Conservation (phyloP, 805 yeast genomes). For the Starmerella scarabaei region DNA sequence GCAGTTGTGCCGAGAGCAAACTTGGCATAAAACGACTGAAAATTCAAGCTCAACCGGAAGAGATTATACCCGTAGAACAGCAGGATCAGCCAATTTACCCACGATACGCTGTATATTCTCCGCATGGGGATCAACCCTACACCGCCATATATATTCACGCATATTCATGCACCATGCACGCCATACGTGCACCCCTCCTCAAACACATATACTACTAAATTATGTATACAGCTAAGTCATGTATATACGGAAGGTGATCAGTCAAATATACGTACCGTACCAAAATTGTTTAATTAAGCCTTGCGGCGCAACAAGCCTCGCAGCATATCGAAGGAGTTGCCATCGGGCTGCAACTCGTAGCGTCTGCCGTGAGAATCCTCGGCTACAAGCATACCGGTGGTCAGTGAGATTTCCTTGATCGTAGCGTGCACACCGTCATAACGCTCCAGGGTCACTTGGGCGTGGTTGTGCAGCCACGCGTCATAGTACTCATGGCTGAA, state of each 20-base stretch:
- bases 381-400: slow-evolving; percentile 72
- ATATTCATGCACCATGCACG: too few relatives aligned
- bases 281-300: too few relatives aligned
- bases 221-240: too few relatives aligned
- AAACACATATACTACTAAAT: too few relatives aligned
- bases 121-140: slow-evolving; percentile 16
- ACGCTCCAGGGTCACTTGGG: slow-evolving; percentile 55
- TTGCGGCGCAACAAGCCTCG: slow-evolving; percentile 69
- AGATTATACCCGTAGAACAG: slow-evolving; percentile 22
- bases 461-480: slow-evolving; percentile 75
- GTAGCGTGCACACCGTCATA: slow-evolving; percentile 42
- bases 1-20: slow-evolving; percentile 67
- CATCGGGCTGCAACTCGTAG: slow-evolving; percentile 84
- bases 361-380: slow-evolving; percentile 43
- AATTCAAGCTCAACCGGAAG: slow-evolving; percentile 26
- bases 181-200: too few relatives aligned
- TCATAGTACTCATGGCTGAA: slow-evolving; percentile 61
- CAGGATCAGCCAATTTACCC: slow-evolving; percentile 29
- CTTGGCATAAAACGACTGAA: slow-evolving; percentile 36
- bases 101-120: slow-evolving; percentile 24
- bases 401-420: slow-evolving; percentile 69
- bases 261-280: too few relatives aligned
- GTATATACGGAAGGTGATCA: too few relatives aligned
- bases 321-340: slow-evolving; percentile 92
- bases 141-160: too few relatives aligned